Percentiles rank a stretch among this genome's conserved stretches.
Conservation (phyloP, 768 basidiomycete genomes). For the Ephemerocybe angulata region DNA sequence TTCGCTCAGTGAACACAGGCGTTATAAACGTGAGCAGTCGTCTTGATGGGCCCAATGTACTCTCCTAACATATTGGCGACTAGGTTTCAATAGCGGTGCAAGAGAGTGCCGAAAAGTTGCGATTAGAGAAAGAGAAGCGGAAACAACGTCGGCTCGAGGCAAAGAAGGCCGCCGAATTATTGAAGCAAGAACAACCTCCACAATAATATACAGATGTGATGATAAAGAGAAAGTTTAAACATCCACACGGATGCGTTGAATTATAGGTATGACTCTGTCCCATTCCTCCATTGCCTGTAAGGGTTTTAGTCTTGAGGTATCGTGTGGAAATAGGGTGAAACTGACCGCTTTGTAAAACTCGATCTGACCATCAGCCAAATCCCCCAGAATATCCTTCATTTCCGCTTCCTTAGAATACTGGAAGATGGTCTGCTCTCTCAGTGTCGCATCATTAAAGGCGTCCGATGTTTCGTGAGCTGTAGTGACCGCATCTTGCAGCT, state of each 20-base stretch:
- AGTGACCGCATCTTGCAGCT: slow-evolving; percentile 96
- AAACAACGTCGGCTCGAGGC: slow-evolving; percentile 20
- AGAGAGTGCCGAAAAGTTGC: slow-evolving; percentile 71
- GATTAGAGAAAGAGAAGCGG: slow-evolving; percentile 23
- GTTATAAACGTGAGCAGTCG: slow-evolving; percentile 61
- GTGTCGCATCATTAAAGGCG: slow-evolving; percentile 92
- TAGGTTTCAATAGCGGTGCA: slow-evolving; percentile 77
- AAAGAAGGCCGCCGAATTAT: slow-evolving; percentile 15
- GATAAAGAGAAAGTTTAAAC: slow-evolving; percentile 42
- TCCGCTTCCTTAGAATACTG: slow-evolving; percentile 88
- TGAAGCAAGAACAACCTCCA: slow-evolving; percentile 15
- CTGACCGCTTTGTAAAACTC: slow-evolving; percentile 85
- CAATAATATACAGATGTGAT: slow-evolving; percentile 22
- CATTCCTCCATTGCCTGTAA: slow-evolving; percentile 91
- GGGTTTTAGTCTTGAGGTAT: slow-evolving; percentile 1
- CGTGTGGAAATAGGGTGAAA: background rate
- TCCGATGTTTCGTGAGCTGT: slow-evolving; percentile 94
- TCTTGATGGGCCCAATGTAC: background rate
- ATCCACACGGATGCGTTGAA: slow-evolving; percentile 93
- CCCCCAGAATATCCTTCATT: slow-evolving; percentile 93
- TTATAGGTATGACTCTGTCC: slow-evolving; percentile 90
- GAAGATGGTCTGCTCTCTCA: slow-evolving; percentile 88
- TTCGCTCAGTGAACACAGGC: slow-evolving; percentile 80
- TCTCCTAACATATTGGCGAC: background rate
- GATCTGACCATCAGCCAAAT: slow-evolving; percentile 91